A percentile compares a stretch with the other conserved stretches of the same genome.
Evolutionary conservation across 139 green algal genomes (phyloP).

Genomic region (Chlorella sp.): DNA sequence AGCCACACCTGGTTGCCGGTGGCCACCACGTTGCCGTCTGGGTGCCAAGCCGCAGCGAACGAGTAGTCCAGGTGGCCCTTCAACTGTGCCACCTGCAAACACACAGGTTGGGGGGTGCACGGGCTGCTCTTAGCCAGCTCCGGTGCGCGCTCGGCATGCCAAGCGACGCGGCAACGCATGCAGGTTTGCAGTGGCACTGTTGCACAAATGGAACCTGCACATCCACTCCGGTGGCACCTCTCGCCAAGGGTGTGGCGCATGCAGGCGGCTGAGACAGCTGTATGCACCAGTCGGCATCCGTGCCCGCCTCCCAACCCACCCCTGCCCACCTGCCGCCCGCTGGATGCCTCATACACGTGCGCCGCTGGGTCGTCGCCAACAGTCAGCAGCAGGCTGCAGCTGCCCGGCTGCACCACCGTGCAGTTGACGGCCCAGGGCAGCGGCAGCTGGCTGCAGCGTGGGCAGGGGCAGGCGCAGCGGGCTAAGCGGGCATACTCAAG

Average conservation of each 20-base stretch:
- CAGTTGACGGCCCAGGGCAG: slow-evolving; percentile 91
- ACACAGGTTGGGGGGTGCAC: too few relatives aligned
- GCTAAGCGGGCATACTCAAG: not conserved
- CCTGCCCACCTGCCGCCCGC: slow-evolving; percentile 7
- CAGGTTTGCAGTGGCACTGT: too few relatives aligned
- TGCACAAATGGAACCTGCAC: too few relatives aligned
- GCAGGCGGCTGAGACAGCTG: too few relatives aligned
- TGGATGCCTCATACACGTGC: slow-evolving; percentile 8
- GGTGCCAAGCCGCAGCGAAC: slow-evolving; percentile 94
- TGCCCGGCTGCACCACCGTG: slow-evolving; percentile 46
- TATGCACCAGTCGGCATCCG: too few relatives aligned
- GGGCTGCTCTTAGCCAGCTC: too few relatives aligned
- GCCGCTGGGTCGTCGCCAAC: slow-evolving; percentile 83
- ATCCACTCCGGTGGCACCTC: too few relatives aligned
- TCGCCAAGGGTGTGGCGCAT: too few relatives aligned
- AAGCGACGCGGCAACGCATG: too few relatives aligned
- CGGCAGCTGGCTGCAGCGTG: not conserved
- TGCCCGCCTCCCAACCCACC: too few relatives aligned
- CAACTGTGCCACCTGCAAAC: slow-evolving; percentile 44
- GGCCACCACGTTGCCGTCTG: slow-evolving; percentile 78
- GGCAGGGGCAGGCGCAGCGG: not conserved
- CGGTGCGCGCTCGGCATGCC: too few relatives aligned
- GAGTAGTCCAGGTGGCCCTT: slow-evolving; percentile 91
- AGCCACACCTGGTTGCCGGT: slow-evolving; percentile 89
- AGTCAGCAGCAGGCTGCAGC: slow-evolving; percentile 53